These are phyloP conservation scores for Aristolochia contorta DNA, from an alignment of 164 flowering plant genomes.

Conservation along the genomic window DNA sequence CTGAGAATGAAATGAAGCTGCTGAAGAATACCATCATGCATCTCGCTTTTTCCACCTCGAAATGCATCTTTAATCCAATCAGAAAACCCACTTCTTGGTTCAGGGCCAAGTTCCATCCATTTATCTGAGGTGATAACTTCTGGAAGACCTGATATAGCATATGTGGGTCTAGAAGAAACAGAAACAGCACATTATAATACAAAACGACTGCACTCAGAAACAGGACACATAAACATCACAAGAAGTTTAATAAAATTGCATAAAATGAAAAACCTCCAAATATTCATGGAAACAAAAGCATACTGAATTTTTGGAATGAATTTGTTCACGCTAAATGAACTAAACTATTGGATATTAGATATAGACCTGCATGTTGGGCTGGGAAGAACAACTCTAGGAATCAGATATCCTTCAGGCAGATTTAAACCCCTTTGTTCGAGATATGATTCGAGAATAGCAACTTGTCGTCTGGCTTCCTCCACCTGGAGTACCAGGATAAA, in stretches of 20 bases:
- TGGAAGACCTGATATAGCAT: slow-evolving; percentile 38
- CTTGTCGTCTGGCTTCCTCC: slow-evolving; percentile 41
- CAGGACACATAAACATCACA: neutral
- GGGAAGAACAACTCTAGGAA: slow-evolving; percentile 65
- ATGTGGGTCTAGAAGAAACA: slow-evolving; percentile 34
- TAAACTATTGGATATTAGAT: neutral
- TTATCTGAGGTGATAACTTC: slow-evolving; percentile 78
- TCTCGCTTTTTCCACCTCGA: slow-evolving; percentile 59
- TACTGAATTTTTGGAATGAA: no score
- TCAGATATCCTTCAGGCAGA: slow-evolving; percentile 63
- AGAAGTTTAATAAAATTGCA: neutral
- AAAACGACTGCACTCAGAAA: neutral
- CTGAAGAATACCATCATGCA: slow-evolving; percentile 52
- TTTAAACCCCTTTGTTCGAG: slow-evolving; percentile 82
- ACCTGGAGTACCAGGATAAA: slow-evolving; percentile 32
- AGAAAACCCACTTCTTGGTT: slow-evolving; percentile 40
- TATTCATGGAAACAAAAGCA: no score
- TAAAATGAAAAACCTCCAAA: neutral
- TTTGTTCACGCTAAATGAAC: no score
- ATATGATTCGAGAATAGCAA: slow-evolving; percentile 73
- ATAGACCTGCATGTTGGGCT: slow-evolving; percentile 66
- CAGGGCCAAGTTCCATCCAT: slow-evolving; percentile 62
- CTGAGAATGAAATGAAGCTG: slow-evolving; percentile 52
- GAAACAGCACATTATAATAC: neutral
- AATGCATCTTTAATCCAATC: slow-evolving; percentile 83